A percentile compares a stretch with the other conserved stretches of the same genome.
phyloP scores from a whole-genome alignment of 495 filamentous ascomycete species.

The Terfezia claveryi region DNA sequence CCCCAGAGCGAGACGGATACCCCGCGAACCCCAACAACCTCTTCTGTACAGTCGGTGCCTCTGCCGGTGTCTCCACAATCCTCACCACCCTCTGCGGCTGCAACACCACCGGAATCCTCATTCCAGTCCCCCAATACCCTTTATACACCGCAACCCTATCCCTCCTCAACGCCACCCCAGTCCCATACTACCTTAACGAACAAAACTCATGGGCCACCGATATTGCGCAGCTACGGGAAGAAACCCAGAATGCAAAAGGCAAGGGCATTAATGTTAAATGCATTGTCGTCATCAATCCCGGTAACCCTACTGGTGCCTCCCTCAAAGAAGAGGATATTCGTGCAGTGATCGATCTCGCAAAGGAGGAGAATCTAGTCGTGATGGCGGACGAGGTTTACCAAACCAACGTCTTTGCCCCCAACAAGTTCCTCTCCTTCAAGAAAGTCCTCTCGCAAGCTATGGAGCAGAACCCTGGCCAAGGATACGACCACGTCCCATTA shows the following conservation, averaged over 20 bases:
- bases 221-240: slow-evolving; percentile 44
- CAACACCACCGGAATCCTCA: slow-evolving; percentile 62
- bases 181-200: slow-evolving; percentile 87
- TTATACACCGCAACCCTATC: slow-evolving; percentile 88
- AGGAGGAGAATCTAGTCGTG: slow-evolving; percentile 65
- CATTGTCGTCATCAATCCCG: slow-evolving; percentile 93
- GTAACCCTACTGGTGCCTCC: slow-evolving; percentile 85
- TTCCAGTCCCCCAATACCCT: slow-evolving; percentile 94
- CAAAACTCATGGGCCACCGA: slow-evolving; percentile 68
- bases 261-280: slow-evolving; percentile 69
- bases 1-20: slow-evolving; percentile 58
- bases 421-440: slow-evolving; percentile 89
- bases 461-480: slow-evolving; percentile 39
- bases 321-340: slow-evolving; percentile 57
- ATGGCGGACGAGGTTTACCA: slow-evolving; percentile 97
- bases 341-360: slow-evolving; percentile 61
- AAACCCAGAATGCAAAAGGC: slow-evolving; percentile 45
- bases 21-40: slow-evolving; percentile 53
- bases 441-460: slow-evolving; percentile 67
- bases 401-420: slow-evolving; percentile 75
- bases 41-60: slow-evolving; percentile 77
- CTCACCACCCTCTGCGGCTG: slow-evolving; percentile 68
- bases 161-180: slow-evolving; percentile 62
- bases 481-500: slow-evolving; percentile 70
- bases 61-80: slow-evolving; percentile 80